Evolutionary conservation across 805 yeast species (phyloP).

Genomic region (Kockiozyma suomiensis): DNA sequence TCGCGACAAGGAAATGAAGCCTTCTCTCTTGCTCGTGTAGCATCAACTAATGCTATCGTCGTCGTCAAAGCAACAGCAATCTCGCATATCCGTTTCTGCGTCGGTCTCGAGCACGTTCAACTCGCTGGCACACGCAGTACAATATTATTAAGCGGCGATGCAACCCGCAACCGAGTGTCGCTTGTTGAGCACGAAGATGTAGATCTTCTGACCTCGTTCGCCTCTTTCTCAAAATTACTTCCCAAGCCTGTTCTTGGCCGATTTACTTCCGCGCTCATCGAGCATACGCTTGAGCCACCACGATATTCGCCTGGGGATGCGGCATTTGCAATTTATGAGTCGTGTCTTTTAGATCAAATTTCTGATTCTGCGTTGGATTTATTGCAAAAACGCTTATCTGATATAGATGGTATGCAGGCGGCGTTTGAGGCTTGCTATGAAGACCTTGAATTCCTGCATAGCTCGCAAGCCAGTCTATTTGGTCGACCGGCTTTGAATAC

Average conservation of each 20-base stretch:
- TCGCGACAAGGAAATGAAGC: constrained; percentile 63
- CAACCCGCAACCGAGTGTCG: background rate
- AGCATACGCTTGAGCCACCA: constrained; percentile 39
- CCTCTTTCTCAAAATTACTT: constrained; percentile 48
- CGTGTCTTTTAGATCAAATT: constrained; percentile 23
- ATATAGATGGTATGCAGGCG: constrained; percentile 19
- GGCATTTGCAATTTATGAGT: constrained; percentile 26
- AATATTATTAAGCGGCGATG: background rate
- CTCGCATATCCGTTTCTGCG: constrained; percentile 44
- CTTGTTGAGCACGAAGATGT: constrained; percentile 13
- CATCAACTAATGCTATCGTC: constrained; percentile 40
- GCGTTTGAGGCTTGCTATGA: constrained; percentile 18
- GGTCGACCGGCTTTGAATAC: constrained; percentile 18
- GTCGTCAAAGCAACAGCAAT: constrained; percentile 45
- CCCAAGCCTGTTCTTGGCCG: constrained; percentile 44
- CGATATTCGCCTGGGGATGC: constrained; percentile 29
- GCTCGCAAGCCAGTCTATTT: background rate
- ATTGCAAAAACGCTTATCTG: constrained; percentile 20
- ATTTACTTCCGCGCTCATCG: constrained; percentile 45
- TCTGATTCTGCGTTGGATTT: constrained; percentile 33
- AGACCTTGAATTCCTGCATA: constrained; percentile 10
- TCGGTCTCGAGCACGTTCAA: constrained; percentile 41
- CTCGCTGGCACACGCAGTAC: constrained; percentile 35
- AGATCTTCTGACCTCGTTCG: constrained; percentile 42
- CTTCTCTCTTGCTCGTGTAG: constrained; percentile 52